Base-by-base conservation (phyloP, 163 green algal species). In the Volvox carteri region DNA sequence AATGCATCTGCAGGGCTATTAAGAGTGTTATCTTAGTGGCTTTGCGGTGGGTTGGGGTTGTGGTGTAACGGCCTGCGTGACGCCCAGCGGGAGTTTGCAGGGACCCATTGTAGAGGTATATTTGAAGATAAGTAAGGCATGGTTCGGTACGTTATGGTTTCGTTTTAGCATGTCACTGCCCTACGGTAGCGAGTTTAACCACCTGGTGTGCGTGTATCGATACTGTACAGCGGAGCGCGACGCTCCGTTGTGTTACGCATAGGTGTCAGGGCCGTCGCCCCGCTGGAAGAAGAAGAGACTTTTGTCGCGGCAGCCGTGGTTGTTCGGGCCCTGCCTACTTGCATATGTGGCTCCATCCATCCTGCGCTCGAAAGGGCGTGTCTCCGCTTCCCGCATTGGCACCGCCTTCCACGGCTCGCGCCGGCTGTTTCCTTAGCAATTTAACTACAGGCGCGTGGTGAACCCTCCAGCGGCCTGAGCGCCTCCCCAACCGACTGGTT, bases 301-400 rank as follows among this genome's bases (percentile, higher is more conserved):
- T 28, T 75, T 75, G 12, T 46, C 30, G 70, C 70, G 70, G 70
- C 16, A 78, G 39, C 70, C 39, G 70, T 78, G 70, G 41, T 39
- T 39, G 70, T 12, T 37, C 70, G 70, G 70, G 70, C 70, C 70
- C 56, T 42, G 70, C 70, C 70, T 42, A 52, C 30, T 41, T 78
- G 70, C 70, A 78, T 56, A 11, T 21, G 16, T 54, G 1, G 4
- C 14, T 56, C 70, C 70, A 78, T 56, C 70, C 70, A 18, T 78
- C 70, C 70, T 78, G 70, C 41, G 70, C 70, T 41, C 23, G 19
- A 41, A 21, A 41, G 70, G 65, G 65, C 65, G 70, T 39, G 70
- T 30, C 56, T 78, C 70, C 70, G 37, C 65, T 41, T 37, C 39
- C 37, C 70, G 70, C 70, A 78, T 78, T 25, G 70, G 70, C 70